A percentile compares a stretch with the other conserved stretches of the same genome.
Conservation (phyloP, 169 alveolate species). For the Plasmodium vivax region DNA sequence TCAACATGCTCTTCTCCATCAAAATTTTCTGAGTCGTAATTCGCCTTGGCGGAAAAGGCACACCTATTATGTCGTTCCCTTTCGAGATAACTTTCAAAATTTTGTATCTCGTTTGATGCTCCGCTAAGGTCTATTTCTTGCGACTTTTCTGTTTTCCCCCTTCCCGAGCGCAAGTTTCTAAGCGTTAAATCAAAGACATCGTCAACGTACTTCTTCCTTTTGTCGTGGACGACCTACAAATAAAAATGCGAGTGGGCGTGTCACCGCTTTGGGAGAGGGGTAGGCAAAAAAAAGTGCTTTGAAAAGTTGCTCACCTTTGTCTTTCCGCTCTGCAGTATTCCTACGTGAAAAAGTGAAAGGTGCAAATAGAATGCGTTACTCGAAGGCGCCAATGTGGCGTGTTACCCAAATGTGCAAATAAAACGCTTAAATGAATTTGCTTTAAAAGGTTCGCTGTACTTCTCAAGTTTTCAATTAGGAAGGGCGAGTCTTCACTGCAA, state of each 20-base stretch:
- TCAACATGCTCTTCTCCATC: background rate
- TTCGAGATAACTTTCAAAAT: background rate
- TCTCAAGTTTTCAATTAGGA: conserved; percentile 39
- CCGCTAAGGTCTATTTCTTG: background rate
- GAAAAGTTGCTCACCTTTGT: conserved; percentile 21
- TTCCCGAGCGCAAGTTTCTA: background rate
- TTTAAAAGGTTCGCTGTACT: conserved; percentile 20
- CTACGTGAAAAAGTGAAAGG: conserved; percentile 22
- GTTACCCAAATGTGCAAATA: background rate
- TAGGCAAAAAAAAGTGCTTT: background rate
- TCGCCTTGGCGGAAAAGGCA: background rate
- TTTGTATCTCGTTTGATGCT: background rate
- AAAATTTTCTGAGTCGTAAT: conserved; percentile 5
- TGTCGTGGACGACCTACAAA: conserved; percentile 24
- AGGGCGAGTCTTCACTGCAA: conserved; percentile 64
- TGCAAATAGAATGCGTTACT: background rate
- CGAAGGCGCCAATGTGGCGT: background rate
- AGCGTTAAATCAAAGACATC: conserved; percentile 6
- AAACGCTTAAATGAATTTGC: background rate
- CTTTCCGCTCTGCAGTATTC: conserved; percentile 10
- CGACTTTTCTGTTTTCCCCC: background rate
- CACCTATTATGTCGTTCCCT: background rate
- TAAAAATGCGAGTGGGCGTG: background rate
- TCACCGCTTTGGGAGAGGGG: background rate
- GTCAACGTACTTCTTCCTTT: conserved; percentile 28